phyloP scores from a whole-genome alignment of 345 rosid genomes.

The Streptanthus diversifolius region DNA sequence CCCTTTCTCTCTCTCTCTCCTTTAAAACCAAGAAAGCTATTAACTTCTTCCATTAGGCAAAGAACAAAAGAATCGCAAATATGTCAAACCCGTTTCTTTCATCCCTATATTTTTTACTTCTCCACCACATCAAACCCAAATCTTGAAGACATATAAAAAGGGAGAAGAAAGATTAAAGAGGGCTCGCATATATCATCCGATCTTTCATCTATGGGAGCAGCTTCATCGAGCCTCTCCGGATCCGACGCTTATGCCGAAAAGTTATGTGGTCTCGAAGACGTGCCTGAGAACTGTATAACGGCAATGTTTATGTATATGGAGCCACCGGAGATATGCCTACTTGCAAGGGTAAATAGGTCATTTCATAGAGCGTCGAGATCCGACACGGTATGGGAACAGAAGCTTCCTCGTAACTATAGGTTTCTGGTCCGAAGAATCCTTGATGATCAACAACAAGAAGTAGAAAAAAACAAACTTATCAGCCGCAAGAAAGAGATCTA shows the following conservation, averaged over 20 bases:
- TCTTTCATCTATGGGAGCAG: slow-evolving; percentile 56
- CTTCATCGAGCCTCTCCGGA: slow-evolving; percentile 39
- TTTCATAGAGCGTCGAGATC: slow-evolving; percentile 67
- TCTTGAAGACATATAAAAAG: neutral
- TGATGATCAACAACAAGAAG: slow-evolving; percentile 24
- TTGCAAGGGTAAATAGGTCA: slow-evolving; percentile 55
- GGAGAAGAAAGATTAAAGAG: neutral
- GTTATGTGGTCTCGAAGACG: slow-evolving; percentile 46
- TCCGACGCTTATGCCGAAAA: slow-evolving; percentile 14
- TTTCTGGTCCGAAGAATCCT: slow-evolving; percentile 52
- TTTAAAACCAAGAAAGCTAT: slow-evolving; percentile 20
- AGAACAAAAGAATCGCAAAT: slow-evolving; percentile 36
- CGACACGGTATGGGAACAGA: slow-evolving; percentile 79
- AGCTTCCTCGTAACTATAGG: slow-evolving; percentile 71
- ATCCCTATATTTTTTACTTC: slow-evolving; percentile 55
- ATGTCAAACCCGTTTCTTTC: slow-evolving; percentile 43
- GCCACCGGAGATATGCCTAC: slow-evolving; percentile 76
- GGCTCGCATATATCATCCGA: neutral
- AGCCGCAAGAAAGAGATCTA: slow-evolving; percentile 58
- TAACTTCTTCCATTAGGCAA: slow-evolving; percentile 23
- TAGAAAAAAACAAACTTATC: slow-evolving; percentile 21
- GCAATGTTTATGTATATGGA: slow-evolving; percentile 59
- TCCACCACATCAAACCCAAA: slow-evolving; percentile 42
- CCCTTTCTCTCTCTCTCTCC: slow-evolving; percentile 9
- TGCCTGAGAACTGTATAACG: slow-evolving; percentile 74